These are phyloP conservation scores for Akanthomyces dipterigenus DNA, from an alignment of 2,329 filamentous ascomycete species.

Conservation along the genomic window DNA sequence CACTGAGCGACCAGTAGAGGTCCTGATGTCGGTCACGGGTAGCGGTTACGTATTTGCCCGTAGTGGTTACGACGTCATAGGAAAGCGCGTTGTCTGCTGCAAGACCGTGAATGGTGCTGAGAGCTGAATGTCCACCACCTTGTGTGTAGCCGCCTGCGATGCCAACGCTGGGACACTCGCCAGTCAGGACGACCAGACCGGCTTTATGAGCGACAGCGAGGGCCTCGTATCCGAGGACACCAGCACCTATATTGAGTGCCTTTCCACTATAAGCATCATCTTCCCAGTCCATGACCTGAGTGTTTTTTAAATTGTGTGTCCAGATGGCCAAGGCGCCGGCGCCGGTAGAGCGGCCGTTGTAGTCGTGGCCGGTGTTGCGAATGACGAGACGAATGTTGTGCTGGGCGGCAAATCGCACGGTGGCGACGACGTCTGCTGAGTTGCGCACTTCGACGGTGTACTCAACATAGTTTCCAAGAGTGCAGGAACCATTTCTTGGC, in stretches of 20 bases:
- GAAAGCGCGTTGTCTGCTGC: slow-evolving; percentile 48
- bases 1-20: slow-evolving; percentile 52
- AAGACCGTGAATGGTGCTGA: slow-evolving; percentile 45
- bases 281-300: slow-evolving; percentile 22
- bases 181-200: slow-evolving; percentile 36
- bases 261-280: slow-evolving; percentile 36
- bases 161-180: slow-evolving; percentile 43
- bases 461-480: slow-evolving; percentile 33
- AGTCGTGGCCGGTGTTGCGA: slow-evolving; percentile 44
- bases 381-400: slow-evolving; percentile 41
- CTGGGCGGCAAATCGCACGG: slow-evolving; percentile 28
- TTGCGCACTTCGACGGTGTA: slow-evolving; percentile 29
- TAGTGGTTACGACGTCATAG: slow-evolving; percentile 42
- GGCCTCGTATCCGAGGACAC: slow-evolving; percentile 39
- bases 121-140: slow-evolving; percentile 47
- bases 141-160: slow-evolving; percentile 50
- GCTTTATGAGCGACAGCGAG: slow-evolving; percentile 26
- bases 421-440: slow-evolving; percentile 18
- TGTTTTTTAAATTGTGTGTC: slow-evolving; percentile 40
- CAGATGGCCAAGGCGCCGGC: slow-evolving; percentile 41
- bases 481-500: slow-evolving; percentile 31
- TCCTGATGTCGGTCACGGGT: slow-evolving; percentile 39
- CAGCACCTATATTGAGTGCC: slow-evolving; percentile 43
- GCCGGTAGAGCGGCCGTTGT: slow-evolving; percentile 46
- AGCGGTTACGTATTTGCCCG: slow-evolving; percentile 37